Evolutionary conservation across 768 basidiomycete species (phyloP), one percentile per base, ranked within the genome.

Genomic region (Tulasnella sp.): DNA sequence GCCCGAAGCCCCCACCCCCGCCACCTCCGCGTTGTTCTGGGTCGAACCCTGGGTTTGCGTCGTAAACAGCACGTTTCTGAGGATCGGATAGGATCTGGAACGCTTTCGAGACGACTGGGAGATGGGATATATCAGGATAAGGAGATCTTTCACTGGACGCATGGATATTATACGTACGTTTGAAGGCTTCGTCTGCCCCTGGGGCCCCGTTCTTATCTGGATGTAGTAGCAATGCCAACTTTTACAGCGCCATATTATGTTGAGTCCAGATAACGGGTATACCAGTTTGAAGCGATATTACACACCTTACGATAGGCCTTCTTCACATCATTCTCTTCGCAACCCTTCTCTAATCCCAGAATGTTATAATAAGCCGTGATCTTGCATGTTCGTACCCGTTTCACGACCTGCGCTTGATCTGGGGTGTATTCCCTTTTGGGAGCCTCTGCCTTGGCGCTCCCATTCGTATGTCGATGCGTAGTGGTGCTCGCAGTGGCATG

Each of bases 141-240:
- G 44, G 21, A 58, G 56, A 61, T 30, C 50, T 26, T 58, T 21
- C 61, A 24, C 4, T 44, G 61, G 27, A 52, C 59, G 30, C 54
- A 15, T 50, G 56, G 19, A n/a, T n/a, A n/a, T n/a, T n/a, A n/a
- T n/a, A 78, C 85, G 56, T 67, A 97, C 95, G 77, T 76, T 98
- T 98, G 75, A 98, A 98, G 2, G 95, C 95, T 70, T 98, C 95
- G 62, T 97, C 95, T 15, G 95, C 95, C 42, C 91, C 89, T n/a
- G 95, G 94, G 19, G 95, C 95, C 4, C 92, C 91, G 67, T 95
- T 96, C 75, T 86, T 94, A 70, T 94, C 90, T 3, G 90, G 90
- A 72, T 94, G 90, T 49, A 93, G 72, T 54, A 88, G 87, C 60
- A 96, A 76, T 41, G 93, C 93, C 62, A 95, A 78, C 89, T 93